A percentile compares a stretch with the other conserved stretches of the same genome.
Evolutionary conservation across 345 rosid species (phyloP).

Genomic region (Brassica nigra): DNA sequence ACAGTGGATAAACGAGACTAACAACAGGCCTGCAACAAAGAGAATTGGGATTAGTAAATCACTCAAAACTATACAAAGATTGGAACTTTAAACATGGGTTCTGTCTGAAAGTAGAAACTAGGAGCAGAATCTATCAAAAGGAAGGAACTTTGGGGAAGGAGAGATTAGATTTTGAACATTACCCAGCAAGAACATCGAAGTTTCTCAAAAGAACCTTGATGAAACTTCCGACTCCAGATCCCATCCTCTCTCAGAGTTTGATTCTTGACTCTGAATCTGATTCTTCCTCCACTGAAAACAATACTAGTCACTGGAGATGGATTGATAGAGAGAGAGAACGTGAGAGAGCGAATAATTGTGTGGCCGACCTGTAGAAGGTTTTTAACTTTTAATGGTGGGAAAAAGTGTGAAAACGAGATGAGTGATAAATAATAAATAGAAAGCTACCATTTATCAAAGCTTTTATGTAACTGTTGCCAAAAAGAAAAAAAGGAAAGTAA

Average conservation of each 20-base stretch:
- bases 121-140: not conserved
- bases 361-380: constrained; percentile 13
- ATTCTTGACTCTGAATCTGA: constrained; percentile 11
- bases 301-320: constrained; percentile 2
- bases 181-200: constrained; percentile 97
- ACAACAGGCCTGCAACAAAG: constrained; percentile 74
- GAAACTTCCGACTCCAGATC: constrained; percentile 71
- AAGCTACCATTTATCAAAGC: not conserved
- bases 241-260: constrained; percentile 46
- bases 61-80: not conserved
- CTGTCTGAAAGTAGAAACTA: not conserved
- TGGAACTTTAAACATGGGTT: not conserved
- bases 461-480: not conserved
- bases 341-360: constrained; percentile 20
- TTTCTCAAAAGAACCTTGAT: constrained; percentile 68
- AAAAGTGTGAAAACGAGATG: constrained; percentile 22
- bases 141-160: constrained; percentile 6
- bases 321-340: constrained; percentile 2
- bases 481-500: not conserved
- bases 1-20: constrained; percentile 93
- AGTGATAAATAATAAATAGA: not conserved
- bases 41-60: constrained; percentile 6
- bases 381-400: not conserved
- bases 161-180: not conserved
- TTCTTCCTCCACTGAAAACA: constrained; percentile 17